Percentiles rank a stretch among this genome's conserved stretches.
Conservation (phyloP, 2,329 filamentous ascomycete genomes). For the Trichophyton benhamiae region DNA sequence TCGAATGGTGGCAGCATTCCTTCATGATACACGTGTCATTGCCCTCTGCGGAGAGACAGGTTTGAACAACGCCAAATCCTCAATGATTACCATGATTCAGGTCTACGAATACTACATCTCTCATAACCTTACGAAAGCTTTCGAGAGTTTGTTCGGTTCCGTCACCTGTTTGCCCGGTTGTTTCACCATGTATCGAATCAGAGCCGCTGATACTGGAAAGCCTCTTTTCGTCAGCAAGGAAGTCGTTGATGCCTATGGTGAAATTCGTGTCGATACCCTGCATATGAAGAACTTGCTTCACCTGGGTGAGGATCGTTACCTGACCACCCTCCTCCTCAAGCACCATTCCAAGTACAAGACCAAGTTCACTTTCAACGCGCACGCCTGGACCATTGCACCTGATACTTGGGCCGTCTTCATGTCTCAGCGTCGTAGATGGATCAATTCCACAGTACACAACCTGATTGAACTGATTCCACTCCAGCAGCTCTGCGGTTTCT, state of each 20-base stretch:
- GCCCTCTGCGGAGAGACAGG: conserved; percentile 91
- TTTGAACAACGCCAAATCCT: conserved; percentile 82
- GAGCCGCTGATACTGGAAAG: conserved; percentile 86
- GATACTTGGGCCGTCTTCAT: conserved; percentile 91
- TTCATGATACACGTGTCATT: conserved; percentile 86
- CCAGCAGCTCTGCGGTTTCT: conserved; percentile 94
- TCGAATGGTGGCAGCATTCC: conserved; percentile 80
- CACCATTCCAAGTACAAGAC: conserved; percentile 92
- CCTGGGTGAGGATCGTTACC: conserved; percentile 90
- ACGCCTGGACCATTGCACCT: conserved; percentile 94
- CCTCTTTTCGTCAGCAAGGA: conserved; percentile 92
- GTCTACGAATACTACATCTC: conserved; percentile 99
- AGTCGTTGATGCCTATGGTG: conserved; percentile 73
- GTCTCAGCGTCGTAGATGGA: conserved; percentile 97
- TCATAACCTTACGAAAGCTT: conserved; percentile 91
- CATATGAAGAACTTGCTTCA: conserved; percentile 99
- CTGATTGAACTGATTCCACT: conserved; percentile 88
- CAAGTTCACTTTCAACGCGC: conserved; percentile 84
- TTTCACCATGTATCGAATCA: conserved; percentile 98
- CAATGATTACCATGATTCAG: conserved; percentile 97
- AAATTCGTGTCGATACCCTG: conserved; percentile 91
- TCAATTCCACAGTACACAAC: conserved; percentile 98
- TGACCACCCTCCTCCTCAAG: conserved; percentile 89
- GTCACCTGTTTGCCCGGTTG: conserved; percentile 97
- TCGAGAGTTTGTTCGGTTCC: conserved; percentile 91